Conservation (phyloP, 306 rosid species). For the Calophaca sinica region DNA sequence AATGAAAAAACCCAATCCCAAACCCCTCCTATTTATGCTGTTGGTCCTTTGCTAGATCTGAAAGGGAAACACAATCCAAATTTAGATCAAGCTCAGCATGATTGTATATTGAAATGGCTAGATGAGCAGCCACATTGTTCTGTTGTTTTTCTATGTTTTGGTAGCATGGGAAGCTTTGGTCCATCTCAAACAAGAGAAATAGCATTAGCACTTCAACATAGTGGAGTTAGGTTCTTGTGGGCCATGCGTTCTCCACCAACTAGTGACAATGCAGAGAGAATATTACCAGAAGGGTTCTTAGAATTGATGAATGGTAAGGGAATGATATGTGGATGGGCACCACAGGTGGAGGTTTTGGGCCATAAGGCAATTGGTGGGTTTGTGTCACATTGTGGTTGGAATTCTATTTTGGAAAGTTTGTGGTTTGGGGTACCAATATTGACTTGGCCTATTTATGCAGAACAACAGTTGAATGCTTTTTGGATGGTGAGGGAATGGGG, state of each 20-base stretch:
- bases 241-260: slow-evolving; percentile 48
- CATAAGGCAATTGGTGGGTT: slow-evolving; percentile 65
- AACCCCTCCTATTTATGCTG: slow-evolving; percentile 61
- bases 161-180: slow-evolving; percentile 65
- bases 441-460: slow-evolving; percentile 79
- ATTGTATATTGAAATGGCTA: slow-evolving; percentile 62
- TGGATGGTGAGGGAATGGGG: slow-evolving; percentile 55
- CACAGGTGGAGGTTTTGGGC: slow-evolving; percentile 62
- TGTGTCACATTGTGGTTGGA: slow-evolving; percentile 80
- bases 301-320: slow-evolving; percentile 63
- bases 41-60: slow-evolving; percentile 67
- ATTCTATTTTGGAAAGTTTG: slow-evolving; percentile 69
- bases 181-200: slow-evolving; percentile 64
- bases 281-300: slow-evolving; percentile 63
- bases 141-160: slow-evolving; percentile 70
- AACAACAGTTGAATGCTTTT: slow-evolving; percentile 71
- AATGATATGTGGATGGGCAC: slow-evolving; percentile 70
- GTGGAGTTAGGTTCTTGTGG: slow-evolving; percentile 71
- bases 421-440: slow-evolving; percentile 74
- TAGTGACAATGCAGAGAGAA: slow-evolving; percentile 28
- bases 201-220: slow-evolving; percentile 54
- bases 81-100: slow-evolving; percentile 53
- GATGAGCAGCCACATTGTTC: slow-evolving; percentile 59
- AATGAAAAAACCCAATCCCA: too few species aligned
- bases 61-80: slow-evolving; percentile 45